Conservation (phyloP, 768 basidiomycete species). For the Calocera cornea region DNA sequence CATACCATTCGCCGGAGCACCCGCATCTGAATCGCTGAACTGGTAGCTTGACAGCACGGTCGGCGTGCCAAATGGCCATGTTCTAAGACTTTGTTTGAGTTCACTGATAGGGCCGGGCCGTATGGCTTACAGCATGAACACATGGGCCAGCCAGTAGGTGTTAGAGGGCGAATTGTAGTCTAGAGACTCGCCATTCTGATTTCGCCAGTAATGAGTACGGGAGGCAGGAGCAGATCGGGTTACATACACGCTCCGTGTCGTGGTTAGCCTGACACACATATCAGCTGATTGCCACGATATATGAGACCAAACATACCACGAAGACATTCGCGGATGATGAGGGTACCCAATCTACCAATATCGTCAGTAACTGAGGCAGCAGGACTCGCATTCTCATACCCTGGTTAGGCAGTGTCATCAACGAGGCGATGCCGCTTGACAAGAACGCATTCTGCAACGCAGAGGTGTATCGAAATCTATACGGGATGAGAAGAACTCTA, state of each 20-base stretch:
- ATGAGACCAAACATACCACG: slow-evolving; percentile 23
- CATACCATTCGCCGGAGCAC: neutral
- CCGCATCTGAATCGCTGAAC: neutral
- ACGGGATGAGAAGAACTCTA: too few species aligned
- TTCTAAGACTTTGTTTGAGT: neutral
- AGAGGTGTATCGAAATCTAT: slow-evolving; percentile 45
- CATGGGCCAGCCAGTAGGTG: slow-evolving; percentile 43
- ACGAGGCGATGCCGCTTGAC: slow-evolving; percentile 35
- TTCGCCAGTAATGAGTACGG: neutral
- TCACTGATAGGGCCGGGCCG: neutral
- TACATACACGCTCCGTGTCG: slow-evolving; percentile 45
- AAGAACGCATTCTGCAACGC: slow-evolving; percentile 41
- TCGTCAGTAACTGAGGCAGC: neutral
- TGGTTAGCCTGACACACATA: slow-evolving; percentile 34
- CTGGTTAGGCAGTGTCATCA: slow-evolving; percentile 39
- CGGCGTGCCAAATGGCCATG: neutral
- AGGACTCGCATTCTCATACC: slow-evolving; percentile 27
- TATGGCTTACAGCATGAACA: slow-evolving; percentile 39
- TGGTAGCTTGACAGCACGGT: neutral
- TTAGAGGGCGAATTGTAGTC: slow-evolving; percentile 51
- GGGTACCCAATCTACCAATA: slow-evolving; percentile 46
- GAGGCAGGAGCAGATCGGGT: slow-evolving; percentile 1
- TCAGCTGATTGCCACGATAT: too few species aligned
- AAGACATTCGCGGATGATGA: slow-evolving; percentile 46
- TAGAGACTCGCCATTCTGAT: slow-evolving; percentile 39